phyloP scores from a whole-genome alignment of 495 filamentous ascomycete species.

The Chaetomium fimeti region DNA sequence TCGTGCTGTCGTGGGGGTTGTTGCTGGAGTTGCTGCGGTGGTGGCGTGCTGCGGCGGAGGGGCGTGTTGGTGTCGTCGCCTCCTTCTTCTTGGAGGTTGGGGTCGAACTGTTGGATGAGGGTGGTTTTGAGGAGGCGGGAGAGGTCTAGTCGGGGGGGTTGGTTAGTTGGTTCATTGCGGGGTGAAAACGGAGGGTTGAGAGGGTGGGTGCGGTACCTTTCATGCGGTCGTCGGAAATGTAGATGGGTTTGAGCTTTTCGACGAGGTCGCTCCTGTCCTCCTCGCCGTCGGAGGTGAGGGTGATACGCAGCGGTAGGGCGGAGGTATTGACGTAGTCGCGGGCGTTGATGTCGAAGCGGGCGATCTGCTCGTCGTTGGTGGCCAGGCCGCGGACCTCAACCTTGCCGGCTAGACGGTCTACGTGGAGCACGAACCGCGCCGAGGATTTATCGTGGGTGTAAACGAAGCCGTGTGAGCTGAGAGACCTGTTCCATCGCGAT shows the following conservation, averaged over 20 bases:
- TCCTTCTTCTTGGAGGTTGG: conserved; percentile 69
- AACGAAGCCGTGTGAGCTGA: conserved; percentile 70
- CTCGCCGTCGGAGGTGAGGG: conserved; percentile 27
- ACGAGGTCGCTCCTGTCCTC: conserved; percentile 46
- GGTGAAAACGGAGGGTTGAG: neutral
- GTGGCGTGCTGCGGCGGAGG: conserved; percentile 31
- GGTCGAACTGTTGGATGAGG: conserved; percentile 77
- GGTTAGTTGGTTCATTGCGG: neutral
- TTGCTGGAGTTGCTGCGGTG: conserved; percentile 33
- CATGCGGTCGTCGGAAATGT: conserved; percentile 69
- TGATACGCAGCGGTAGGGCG: conserved; percentile 50
- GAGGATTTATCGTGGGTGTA: conserved; percentile 89
- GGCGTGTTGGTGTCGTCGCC: conserved; percentile 62
- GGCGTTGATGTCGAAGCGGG: conserved; percentile 68
- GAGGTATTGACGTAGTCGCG: conserved; percentile 69
- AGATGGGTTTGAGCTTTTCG: conserved; percentile 60
- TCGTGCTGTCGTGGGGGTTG: conserved; percentile 32
- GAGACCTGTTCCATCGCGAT: conserved; percentile 69
- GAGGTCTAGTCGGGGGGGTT: conserved; percentile 48
- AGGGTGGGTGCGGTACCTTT: conserved; percentile 13
- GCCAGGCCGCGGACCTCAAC: conserved; percentile 77
- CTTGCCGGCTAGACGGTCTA: conserved; percentile 79
- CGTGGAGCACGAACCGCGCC: conserved; percentile 77
- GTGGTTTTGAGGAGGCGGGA: conserved; percentile 66
- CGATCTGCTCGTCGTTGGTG: conserved; percentile 75